Conservation (phyloP, 371 early-diverging fungal genomes). For the Amoeboaphelidium occidentale region DNA sequence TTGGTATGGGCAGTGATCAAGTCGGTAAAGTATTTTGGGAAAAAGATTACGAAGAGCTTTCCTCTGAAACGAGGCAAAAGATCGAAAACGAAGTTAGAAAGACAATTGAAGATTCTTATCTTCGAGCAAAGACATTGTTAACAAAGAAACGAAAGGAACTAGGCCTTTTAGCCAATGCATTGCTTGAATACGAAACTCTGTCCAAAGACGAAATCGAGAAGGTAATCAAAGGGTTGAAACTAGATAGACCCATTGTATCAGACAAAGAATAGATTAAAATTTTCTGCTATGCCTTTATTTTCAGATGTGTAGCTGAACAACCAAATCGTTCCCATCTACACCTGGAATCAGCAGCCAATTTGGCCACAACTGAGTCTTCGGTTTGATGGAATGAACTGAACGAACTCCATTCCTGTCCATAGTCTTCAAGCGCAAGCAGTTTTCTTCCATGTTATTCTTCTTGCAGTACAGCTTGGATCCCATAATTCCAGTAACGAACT, state of each 20-base stretch:
- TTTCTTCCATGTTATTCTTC: no score
- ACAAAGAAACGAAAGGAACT: slow-evolving; percentile 52
- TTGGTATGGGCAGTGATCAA: slow-evolving; percentile 83
- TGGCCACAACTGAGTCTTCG: no score
- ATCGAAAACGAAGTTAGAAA: slow-evolving; percentile 63
- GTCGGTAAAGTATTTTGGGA: slow-evolving; percentile 21
- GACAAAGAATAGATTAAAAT: no score
- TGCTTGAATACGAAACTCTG: slow-evolving; percentile 81
- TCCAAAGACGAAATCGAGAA: slow-evolving; percentile 57
- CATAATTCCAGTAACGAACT: no score
- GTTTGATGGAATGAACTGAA: no score
- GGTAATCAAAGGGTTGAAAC: slow-evolving; percentile 28
- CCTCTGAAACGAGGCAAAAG: slow-evolving; percentile 37
- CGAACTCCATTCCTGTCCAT: no score
- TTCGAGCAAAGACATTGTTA: slow-evolving; percentile 39
- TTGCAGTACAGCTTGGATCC: no score
- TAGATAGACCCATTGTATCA: background rate
- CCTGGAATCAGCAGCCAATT: no score
- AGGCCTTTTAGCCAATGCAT: slow-evolving; percentile 65
- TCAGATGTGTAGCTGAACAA: no score
- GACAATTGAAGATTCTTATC: slow-evolving; percentile 29
- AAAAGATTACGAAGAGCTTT: slow-evolving; percentile 42
- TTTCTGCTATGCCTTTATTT: no score
- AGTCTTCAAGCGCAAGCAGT: no score
- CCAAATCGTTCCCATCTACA: no score